Evolutionary conservation across 768 basidiomycete species (phyloP), one percentile per base, ranked within the genome.

Genomic region (Hypholoma sublateritium): DNA sequence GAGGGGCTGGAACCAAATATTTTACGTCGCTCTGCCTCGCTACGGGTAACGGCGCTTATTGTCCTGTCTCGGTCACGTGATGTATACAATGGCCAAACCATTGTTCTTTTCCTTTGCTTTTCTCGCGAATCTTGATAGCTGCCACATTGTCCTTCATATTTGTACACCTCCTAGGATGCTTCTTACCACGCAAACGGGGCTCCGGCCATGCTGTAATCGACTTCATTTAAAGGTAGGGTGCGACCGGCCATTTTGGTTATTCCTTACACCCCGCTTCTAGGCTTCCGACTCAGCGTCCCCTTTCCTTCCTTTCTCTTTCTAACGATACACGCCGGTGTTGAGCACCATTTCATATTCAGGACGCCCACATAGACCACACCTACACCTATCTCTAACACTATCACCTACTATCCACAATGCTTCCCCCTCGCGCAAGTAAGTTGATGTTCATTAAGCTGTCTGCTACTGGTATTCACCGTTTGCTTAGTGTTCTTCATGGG

Each of bases 401-500:
- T 44, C 48, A 34, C 28, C 44, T 24, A 51, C 53, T 44, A 54
- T 22, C 1, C 44, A 57, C 24, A 37, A 74, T 73, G 72, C 59
- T 71, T 39, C 69, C 69, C 56, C 68, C 70, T 65, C 70, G 72
- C 50, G 66, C 73, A 42, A 57, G 73, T 74, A 56, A 62, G 73
- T 69, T 4, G 2, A 2, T 21, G 47, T 21, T 14, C 42, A 1
- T 12, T 41, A 6, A 34, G 21, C 9, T 32, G 5, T 36, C 24
- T 12, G 35, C 47, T 24, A 54, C 56, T 41, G 13, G 11, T 53
- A 25, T 49, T 13, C 32, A 1, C 19, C 21, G 9, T 5, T 16
- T 42, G 25, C 52, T 9, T 56, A 80, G 80, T 75, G 48, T 59
- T 69, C 49, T 93, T 93, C 72, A 79, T 89, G 67, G 85, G 83